These are phyloP conservation scores for Mallotus japonicus DNA, from an alignment of 441 rosid genomes.

Conservation along the genomic window DNA sequence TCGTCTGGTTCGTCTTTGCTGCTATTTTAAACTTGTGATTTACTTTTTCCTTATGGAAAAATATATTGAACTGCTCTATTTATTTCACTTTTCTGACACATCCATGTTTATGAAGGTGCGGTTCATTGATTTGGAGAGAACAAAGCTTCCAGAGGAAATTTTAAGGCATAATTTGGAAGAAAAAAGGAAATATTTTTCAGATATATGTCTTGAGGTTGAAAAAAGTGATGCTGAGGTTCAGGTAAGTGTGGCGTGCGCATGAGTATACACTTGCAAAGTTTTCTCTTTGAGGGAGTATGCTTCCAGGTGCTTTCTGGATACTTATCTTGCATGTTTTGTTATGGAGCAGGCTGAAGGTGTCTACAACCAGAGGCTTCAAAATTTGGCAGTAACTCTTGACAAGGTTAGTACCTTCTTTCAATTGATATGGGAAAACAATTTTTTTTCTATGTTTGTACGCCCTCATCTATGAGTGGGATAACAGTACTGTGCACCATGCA, in stretches of 20 bases:
- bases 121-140: slow-evolving; percentile 92
- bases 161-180: slow-evolving; percentile 93
- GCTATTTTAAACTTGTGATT: slow-evolving; percentile 1
- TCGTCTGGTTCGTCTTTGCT: slow-evolving; percentile 65
- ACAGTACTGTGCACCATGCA: not conserved
- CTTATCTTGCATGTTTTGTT: slow-evolving; percentile 25
- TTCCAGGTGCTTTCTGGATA: not conserved
- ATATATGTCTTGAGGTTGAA: slow-evolving; percentile 79
- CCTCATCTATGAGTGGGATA: not conserved
- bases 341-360: slow-evolving; percentile 95
- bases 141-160: slow-evolving; percentile 94
- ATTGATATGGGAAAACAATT: not conserved
- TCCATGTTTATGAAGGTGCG: slow-evolving; percentile 69
- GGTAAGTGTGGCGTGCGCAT: slow-evolving; percentile 41
- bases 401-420: slow-evolving; percentile 52
- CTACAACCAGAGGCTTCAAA: slow-evolving; percentile 99
- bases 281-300: not conserved
- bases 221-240: slow-evolving; percentile 99
- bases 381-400: slow-evolving; percentile 96
- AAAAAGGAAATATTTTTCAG: slow-evolving; percentile 77
- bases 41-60: slow-evolving; percentile 10
- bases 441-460: not conserved
- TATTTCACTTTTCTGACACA: slow-evolving; percentile 15
- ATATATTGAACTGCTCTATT: not conserved
- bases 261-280: not conserved